Base-by-base conservation (phyloP, 805 yeast species). In the Pichia phayaonensis region DNA sequence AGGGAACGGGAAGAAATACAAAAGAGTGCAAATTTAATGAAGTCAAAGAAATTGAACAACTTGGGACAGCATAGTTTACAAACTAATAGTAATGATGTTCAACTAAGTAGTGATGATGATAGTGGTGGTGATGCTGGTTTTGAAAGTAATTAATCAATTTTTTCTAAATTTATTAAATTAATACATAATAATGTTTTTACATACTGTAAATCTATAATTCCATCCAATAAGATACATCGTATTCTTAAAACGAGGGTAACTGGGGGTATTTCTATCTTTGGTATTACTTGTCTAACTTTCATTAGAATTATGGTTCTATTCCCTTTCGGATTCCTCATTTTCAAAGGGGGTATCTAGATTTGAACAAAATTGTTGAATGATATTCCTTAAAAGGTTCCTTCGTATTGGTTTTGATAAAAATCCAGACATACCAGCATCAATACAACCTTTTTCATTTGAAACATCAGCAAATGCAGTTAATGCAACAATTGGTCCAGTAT, bases 401-500 rank as follows among this genome's bases (percentile, higher is more conserved):
- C 87, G 76, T 22, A 90, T 81, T 0, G 99, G 99, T 59, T 92
- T 92, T 2, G 95, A 77, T 55, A 92, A 72, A 66, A 92, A 92
- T 16, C 94, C 95, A 56, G 83, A 74, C 98, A 92, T 94, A 4
- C 98, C 98, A n/a, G 85, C 83, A 20, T 80, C 84, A 51, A 86
- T 64, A 65, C 98, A 90, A 53, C 81, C 95, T 57, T 81, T 83
- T 40, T 86, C 90, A 60, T 90, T 92, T 44, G 90, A 83, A 55
- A 87, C 89, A 66, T 92, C 97, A 0, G 97, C 97, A 72, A 86
- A 92, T 1, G 97, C 98, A 0, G 98, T 90, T 49, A 92, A 75
- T 0, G 97, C 98, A 39, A 92, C 94, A 51, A 94, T 90, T 0
- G 97, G 97, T 8, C 78, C 76, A 1, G 63, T 62, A 61, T 77